Base-by-base conservation (phyloP, 2,329 filamentous ascomycete species). In the Gaeumannomyces sp. region DNA sequence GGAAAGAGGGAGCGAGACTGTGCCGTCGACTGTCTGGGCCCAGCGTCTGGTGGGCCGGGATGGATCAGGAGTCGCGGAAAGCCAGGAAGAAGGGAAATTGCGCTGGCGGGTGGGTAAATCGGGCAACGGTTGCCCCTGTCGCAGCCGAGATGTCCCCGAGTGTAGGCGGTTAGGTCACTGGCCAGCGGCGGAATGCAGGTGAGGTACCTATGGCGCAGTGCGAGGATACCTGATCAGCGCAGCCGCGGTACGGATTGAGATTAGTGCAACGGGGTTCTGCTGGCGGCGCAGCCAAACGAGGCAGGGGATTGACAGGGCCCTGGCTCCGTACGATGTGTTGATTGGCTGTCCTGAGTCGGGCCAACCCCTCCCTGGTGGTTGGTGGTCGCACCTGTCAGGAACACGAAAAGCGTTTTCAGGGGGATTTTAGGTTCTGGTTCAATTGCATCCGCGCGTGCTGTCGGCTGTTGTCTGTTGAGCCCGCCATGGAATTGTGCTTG, bases 321-420 rank as follows among this genome's bases (percentile, higher is more conserved):
- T 19, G 14, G 14, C 25, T 10, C 38, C n/a, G 5, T 33, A 38
- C 10, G 45, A 10, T 5, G 28, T n/a, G 16, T 11, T 56, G 16
- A 62, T 62, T 62, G 60, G 60, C 45, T 16, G 27, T 56, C 35
- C 38, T 62, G 60, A 38, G 35, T 50, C 35, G 60, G 45, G 50
- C 25, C 35, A 53, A 10, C n/a, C 45, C 45, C 45, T 53, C 22
- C 45, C 22, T n/a, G 19, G 60, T 56, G 60, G 60, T 22, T n/a
- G 19, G 60, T 62, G 38, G 60, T 22, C 45, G 50, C 60, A 38
- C 60, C 38, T 56, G 60, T 29, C 60, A 62, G 60, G 60, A 62
- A 62, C 60, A 62, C 60, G 60, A 62, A 50, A 33, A 38, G 60
- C 28, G n/a, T 29, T 62, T 62, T 62, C 60, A 62, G 60, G 60